phyloP scores from a whole-genome alignment of 2,329 filamentous ascomycete genomes.

The Annulohypoxylon truncatum region DNA sequence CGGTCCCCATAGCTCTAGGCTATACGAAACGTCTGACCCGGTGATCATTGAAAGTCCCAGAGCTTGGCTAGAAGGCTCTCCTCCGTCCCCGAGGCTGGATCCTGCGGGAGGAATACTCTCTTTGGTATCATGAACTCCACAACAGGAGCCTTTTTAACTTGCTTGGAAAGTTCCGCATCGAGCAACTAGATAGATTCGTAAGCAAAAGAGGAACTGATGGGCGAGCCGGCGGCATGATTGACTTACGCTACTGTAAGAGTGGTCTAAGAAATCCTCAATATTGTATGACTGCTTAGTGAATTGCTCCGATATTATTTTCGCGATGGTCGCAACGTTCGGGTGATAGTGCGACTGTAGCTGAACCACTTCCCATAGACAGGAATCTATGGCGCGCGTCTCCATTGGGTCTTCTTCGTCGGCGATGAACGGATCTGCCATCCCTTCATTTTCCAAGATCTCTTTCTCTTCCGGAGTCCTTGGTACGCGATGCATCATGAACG shows the following conservation, averaged over 20 bases:
- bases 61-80: constrained; percentile 69
- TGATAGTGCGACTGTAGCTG: constrained; percentile 94
- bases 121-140: constrained; percentile 96
- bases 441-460: constrained; percentile 69
- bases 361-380: constrained; percentile 93
- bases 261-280: constrained; percentile 96
- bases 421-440: constrained; percentile 79
- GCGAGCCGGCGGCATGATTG: constrained; percentile 2
- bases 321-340: constrained; percentile 93
- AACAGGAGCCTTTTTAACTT: constrained; percentile 85
- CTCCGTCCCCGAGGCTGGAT: constrained; percentile 58
- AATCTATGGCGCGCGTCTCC: constrained; percentile 88
- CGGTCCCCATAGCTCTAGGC: constrained; percentile 3
- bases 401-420: constrained; percentile 83
- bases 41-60: constrained; percentile 65
- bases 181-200: constrained; percentile 70
- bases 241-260: constrained; percentile 85
- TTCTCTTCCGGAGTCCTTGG: constrained; percentile 68
- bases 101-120: constrained; percentile 73
- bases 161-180: constrained; percentile 84
- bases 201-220: constrained; percentile 43
- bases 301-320: constrained; percentile 93
- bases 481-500: constrained; percentile 94
- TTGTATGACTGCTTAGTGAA: constrained; percentile 97
- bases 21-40: constrained; percentile 16